Conservation (phyloP, 1,284 basidiomycete species). For the Anthracocystis panici-leucophaei region DNA sequence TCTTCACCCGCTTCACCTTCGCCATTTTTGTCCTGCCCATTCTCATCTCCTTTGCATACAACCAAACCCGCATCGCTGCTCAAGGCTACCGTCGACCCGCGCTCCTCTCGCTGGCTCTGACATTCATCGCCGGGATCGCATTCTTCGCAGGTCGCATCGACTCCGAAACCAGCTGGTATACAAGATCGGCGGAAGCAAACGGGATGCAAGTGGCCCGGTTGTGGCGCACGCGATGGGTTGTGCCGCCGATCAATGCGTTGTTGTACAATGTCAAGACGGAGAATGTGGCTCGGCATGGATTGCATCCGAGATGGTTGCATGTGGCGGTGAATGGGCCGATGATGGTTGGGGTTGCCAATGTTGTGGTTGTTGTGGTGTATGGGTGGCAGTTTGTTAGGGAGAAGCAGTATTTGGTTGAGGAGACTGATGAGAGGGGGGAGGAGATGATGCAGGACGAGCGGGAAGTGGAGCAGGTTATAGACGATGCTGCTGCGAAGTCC, state of each 20-base stretch:
- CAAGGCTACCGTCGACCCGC: neutral
- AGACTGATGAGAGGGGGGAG: neutral
- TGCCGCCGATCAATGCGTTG: constrained; percentile 67
- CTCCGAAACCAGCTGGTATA: constrained; percentile 22
- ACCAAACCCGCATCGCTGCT: neutral
- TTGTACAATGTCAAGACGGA: constrained; percentile 62
- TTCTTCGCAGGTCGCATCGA: neutral
- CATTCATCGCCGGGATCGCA: neutral
- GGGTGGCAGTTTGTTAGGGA: constrained; percentile 1
- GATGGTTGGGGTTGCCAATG: constrained; percentile 58
- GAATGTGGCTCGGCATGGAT: constrained; percentile 68
- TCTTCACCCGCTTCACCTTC: constrained; percentile 67
- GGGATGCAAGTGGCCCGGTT: constrained; percentile 5
- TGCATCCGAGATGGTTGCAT: constrained; percentile 69
- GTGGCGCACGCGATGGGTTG: constrained; percentile 11
- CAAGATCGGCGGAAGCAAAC: neutral
- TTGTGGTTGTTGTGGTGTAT: constrained; percentile 11
- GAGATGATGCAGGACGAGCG: neutral
- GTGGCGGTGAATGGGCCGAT: constrained; percentile 66
- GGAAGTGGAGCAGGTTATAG: constrained; percentile 5
- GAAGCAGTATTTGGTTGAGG: neutral
- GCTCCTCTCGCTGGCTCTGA: constrained; percentile 8
- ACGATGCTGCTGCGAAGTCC: neutral
- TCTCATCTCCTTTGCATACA: constrained; percentile 4
- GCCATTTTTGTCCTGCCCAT: constrained; percentile 59